A percentile compares a stretch with the other conserved stretches of the same genome.
Conservation (phyloP, 163 green algal species). For the Botryococcus braunii region DNA sequence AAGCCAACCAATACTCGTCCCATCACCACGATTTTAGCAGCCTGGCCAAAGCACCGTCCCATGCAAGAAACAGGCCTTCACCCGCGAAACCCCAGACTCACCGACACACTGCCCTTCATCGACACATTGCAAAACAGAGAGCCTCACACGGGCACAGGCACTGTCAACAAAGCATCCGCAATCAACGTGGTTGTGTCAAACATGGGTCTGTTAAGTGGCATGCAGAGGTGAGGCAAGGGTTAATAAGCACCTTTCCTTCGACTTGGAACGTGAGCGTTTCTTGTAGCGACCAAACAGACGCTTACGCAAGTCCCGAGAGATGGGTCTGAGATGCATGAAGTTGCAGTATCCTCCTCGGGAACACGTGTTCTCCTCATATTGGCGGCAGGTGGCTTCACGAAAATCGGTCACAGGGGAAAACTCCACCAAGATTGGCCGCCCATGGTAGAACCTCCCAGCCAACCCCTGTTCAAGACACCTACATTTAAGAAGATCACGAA, state of each 20-base stretch:
- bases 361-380: slow-evolving; percentile 98
- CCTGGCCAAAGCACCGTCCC: too few species aligned
- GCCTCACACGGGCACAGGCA: neutral
- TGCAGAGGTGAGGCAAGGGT: neutral
- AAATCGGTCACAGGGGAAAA: slow-evolving; percentile 99
- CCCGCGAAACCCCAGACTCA: too few species aligned
- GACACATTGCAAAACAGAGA: neutral
- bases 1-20: too few species aligned
- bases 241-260: neutral
- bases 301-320: slow-evolving; percentile 74
- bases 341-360: slow-evolving; percentile 96
- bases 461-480: too few species aligned
- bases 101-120: too few species aligned
- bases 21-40: too few species aligned
- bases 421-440: slow-evolving; percentile 83
- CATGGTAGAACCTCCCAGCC: slow-evolving; percentile 86
- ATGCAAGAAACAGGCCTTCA: too few species aligned
- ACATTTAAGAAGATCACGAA: too few species aligned
- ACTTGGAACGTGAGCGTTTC: slow-evolving; percentile 6
- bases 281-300: slow-evolving; percentile 86
- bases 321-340: slow-evolving; percentile 98
- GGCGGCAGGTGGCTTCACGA: slow-evolving; percentile 90
- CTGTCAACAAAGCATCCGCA: neutral
- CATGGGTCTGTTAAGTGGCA: neutral
- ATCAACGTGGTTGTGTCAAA: neutral